These are phyloP conservation scores for Paecilomyces sp. DNA, from an alignment of 2,329 filamentous ascomycete species.

Conservation along the genomic window DNA sequence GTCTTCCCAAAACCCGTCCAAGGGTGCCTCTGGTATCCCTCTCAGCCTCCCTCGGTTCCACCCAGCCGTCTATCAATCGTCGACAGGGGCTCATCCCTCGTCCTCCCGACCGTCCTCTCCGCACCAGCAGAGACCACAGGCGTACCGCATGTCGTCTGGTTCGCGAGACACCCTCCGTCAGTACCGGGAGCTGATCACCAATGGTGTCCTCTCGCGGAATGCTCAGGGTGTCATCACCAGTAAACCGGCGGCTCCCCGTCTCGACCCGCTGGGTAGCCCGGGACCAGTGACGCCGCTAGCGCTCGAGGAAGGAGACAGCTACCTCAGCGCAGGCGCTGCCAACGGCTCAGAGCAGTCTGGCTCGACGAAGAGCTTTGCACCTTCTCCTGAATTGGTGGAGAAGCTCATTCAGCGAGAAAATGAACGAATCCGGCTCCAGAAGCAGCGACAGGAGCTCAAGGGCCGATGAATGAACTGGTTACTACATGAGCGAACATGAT, in stretches of 20 bases:
- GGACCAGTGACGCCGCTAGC: conserved; percentile 40
- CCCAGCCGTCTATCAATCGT: conserved; percentile 36
- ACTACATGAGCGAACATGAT: not conserved
- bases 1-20: conserved; percentile 22
- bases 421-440: not conserved
- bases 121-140: conserved; percentile 23
- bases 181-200: conserved; percentile 37
- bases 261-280: conserved; percentile 39
- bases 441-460: not conserved
- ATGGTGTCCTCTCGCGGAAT: conserved; percentile 22
- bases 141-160: conserved; percentile 23
- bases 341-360: conserved; percentile 5
- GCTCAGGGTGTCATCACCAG: conserved; percentile 13
- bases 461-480: not conserved
- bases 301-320: conserved; percentile 34
- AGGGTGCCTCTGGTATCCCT: conserved; percentile 30
- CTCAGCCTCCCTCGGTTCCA: conserved; percentile 40
- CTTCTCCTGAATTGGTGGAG: not conserved
- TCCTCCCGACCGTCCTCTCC: conserved; percentile 23
- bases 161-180: conserved; percentile 34
- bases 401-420: conserved; percentile 1
- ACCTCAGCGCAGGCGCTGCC: conserved; percentile 29
- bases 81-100: conserved; percentile 13
- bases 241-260: conserved; percentile 37
- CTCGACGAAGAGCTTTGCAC: not conserved